Base-by-base conservation (phyloP, 1,284 basidiomycete species). In the Ganoderma sinense region DNA sequence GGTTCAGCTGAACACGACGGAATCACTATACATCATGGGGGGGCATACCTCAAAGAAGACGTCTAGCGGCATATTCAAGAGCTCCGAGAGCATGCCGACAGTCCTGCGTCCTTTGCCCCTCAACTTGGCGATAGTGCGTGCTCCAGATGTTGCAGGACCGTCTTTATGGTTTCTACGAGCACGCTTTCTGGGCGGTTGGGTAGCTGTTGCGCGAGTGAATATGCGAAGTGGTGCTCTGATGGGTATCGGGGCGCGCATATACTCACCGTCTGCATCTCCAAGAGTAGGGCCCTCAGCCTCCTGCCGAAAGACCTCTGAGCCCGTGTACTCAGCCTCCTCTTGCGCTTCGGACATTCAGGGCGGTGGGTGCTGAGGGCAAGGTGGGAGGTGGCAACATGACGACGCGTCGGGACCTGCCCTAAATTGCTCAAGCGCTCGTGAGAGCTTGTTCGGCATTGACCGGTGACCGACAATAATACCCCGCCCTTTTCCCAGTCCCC, bases 11-110 rank as follows among this genome's bases (percentile, higher is more conserved):
- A 33, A 16, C 31, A 2, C 11, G 10, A 23, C 13, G 23, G 6
- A 51, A 11, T 8, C 10, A 26, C 2, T 7, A 7, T 3, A 33
- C 33, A 33, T 13, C 2, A 33, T 8, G 45, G n/a, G 2, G 45
- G 20, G 10, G 31, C 29, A 14, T 10, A 62, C 60, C 60, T 62
- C 23, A 11, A 41, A 29, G 26, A 62, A 39, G 4, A 62, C 26
- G 14, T 62, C 60, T 1, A 62, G 40, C 1, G 60, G 60, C 60
- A 62, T 62, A 16, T 60, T 40, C 59, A 60, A 23, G 7, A 60
- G 59, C n/a, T 23, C 33, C 1, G 59, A 60, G 41, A 40, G 59
- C 39, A 13, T 10, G 6, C 36, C n/a, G 1, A 8, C 1, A 2
- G 11, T 23, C 11, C 11, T n/a, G 11, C 48, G 23, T 11, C 23